A percentile compares a stretch with the other conserved stretches of the same genome.
Conservation (phyloP, 441 rosid genomes). For the Brassica balearica region DNA sequence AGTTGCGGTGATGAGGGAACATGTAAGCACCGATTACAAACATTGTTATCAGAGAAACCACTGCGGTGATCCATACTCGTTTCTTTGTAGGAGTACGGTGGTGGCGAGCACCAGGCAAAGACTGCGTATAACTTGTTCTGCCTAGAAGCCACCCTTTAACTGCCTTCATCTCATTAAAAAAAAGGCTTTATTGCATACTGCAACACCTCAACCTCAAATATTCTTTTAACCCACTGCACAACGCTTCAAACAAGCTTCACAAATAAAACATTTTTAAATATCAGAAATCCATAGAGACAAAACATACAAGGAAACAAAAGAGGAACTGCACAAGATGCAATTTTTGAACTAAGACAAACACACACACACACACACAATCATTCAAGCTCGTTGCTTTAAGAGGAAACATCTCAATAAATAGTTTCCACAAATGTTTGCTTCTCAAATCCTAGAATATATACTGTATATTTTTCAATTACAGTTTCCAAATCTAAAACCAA, state of each 20-base stretch:
- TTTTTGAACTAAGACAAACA: background rate
- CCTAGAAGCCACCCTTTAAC: slow-evolving; percentile 42
- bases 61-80: slow-evolving; percentile 76
- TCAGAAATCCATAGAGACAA: slow-evolving; percentile 2
- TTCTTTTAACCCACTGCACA: background rate
- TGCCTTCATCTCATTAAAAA: slow-evolving; percentile 43
- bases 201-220: slow-evolving; percentile 32
- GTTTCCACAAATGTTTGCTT: background rate
- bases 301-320: background rate
- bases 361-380: background rate
- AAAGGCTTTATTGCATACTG: slow-evolving; percentile 31
- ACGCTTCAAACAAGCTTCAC: slow-evolving; percentile 18
- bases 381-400: background rate
- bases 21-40: slow-evolving; percentile 78
- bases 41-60: slow-evolving; percentile 73
- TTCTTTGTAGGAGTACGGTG: slow-evolving; percentile 70
- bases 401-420: background rate
- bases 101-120: slow-evolving; percentile 70
- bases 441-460: background rate
- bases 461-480: background rate
- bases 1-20: slow-evolving; percentile 71
- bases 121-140: slow-evolving; percentile 63
- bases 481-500: background rate
- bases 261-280: too few species aligned
- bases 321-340: slow-evolving; percentile 18